Conservation (phyloP, 2,329 filamentous ascomycete genomes). For the Neocucurbitaria cava region DNA sequence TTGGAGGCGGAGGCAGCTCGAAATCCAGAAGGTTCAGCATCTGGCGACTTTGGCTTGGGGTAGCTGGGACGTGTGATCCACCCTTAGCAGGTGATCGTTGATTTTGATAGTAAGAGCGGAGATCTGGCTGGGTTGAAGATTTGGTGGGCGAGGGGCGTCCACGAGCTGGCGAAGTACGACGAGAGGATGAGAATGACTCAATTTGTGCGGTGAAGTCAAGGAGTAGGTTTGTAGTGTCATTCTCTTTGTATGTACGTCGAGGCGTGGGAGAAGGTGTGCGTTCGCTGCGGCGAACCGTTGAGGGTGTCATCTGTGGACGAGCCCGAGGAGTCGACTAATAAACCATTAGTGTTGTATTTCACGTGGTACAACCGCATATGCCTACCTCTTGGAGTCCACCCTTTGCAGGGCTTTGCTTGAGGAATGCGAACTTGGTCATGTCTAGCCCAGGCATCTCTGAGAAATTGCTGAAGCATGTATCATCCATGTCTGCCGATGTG, state of each 20-base stretch:
- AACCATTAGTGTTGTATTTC: conserved; percentile 7
- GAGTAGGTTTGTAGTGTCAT: conserved; percentile 77
- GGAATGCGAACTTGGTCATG: conserved; percentile 80
- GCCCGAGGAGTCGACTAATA: conserved; percentile 44
- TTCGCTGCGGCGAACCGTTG: conserved; percentile 54
- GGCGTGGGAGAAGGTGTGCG: conserved; percentile 61
- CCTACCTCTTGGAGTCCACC: conserved; percentile 30
- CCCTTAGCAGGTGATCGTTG: conserved; percentile 44
- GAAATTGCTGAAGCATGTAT: conserved; percentile 84
- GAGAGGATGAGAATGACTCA: conserved; percentile 58
- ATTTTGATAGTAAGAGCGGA: conserved; percentile 42
- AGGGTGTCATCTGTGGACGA: conserved; percentile 55
- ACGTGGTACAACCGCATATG: background rate
- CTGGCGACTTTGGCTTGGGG: conserved; percentile 41
- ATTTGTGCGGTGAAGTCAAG: conserved; percentile 88
- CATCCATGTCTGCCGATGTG: conserved; percentile 59
- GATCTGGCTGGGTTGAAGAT: conserved; percentile 60
- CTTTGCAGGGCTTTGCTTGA: conserved; percentile 65
- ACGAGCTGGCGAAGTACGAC: conserved; percentile 46
- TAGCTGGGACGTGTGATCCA: conserved; percentile 33
- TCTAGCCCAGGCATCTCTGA: conserved; percentile 80
- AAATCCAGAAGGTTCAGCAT: conserved; percentile 70
- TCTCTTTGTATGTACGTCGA: conserved; percentile 56
- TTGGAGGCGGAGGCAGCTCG: conserved; percentile 91
- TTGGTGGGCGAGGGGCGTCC: conserved; percentile 59